Evolutionary conservation across 495 filamentous ascomycete genomes (phyloP).

Genomic region (Penicillium longicatenatum): DNA sequence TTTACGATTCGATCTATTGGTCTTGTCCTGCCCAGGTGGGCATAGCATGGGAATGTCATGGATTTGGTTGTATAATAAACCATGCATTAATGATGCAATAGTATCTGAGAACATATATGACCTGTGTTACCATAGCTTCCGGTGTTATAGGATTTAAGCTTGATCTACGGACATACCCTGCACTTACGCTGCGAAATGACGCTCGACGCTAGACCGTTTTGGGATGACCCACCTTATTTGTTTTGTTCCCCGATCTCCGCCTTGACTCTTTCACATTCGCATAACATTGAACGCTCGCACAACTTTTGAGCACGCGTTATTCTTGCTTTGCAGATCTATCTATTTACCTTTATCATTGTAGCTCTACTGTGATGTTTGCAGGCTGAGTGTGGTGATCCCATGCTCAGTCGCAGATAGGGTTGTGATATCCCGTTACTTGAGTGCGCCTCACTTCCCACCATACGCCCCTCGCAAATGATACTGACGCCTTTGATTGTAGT

Average conservation of each 20-base stretch:
- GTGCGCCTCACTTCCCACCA: neutral
- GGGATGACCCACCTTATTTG: constrained; percentile 31
- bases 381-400: constrained; percentile 14
- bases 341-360: constrained; percentile 1
- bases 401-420: constrained; percentile 16
- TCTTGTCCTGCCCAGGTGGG: constrained; percentile 22
- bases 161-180: no score
- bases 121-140: neutral
- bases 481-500: constrained; percentile 3
- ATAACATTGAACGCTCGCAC: constrained; percentile 11
- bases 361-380: constrained; percentile 10
- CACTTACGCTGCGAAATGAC: constrained; percentile 3
- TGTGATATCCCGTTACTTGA: constrained; percentile 7
- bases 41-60: constrained; percentile 37
- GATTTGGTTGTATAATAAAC: constrained; percentile 39
- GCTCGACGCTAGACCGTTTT: constrained; percentile 25
- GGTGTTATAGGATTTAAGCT: no score
- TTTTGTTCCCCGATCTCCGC: constrained; percentile 15
- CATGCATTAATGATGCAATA: constrained; percentile 30
- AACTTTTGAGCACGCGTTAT: constrained; percentile 14
- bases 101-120: constrained; percentile 10
- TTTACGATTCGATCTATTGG: constrained; percentile 20
- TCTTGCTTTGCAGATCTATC: constrained; percentile 15
- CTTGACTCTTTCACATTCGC: neutral
- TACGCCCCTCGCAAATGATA: neutral